Evolutionary conservation across 2,329 filamentous ascomycete genomes (phyloP).

Genomic region (Cladosporium sp.): DNA sequence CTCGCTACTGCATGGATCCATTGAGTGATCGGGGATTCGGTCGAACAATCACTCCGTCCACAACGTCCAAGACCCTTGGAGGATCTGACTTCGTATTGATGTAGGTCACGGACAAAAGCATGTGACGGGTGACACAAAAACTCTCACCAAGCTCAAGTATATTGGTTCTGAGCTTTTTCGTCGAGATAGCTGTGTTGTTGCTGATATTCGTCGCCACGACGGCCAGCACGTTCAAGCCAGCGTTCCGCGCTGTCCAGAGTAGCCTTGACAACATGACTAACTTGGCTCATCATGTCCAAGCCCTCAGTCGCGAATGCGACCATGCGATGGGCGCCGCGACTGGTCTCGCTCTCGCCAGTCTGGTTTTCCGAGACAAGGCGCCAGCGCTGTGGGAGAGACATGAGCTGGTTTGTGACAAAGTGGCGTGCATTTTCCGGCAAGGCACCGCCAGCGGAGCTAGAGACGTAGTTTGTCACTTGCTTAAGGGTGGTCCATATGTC

Average conservation of each 20-base stretch:
- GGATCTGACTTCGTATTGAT: not conserved
- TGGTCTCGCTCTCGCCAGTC: conserved; percentile 45
- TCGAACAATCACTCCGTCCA: not conserved
- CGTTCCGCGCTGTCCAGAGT: conserved; percentile 88
- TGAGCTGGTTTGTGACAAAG: conserved; percentile 80
- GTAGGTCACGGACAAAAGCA: not conserved
- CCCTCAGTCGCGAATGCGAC: conserved; percentile 86
- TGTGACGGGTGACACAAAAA: not conserved
- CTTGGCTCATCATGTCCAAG: conserved; percentile 90
- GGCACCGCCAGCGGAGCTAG: conserved; percentile 85
- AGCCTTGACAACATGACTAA: conserved; percentile 81
- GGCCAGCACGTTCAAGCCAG: conserved; percentile 67
- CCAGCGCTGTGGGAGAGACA: conserved; percentile 81
- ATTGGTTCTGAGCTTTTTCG: conserved; percentile 12
- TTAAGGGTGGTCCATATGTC: conserved; percentile 61
- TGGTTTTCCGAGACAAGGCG: conserved; percentile 60
- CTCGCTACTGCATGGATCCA: not conserved
- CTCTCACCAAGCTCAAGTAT: conserved; percentile 4
- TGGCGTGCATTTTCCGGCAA: conserved; percentile 83
- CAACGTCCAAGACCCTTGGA: not conserved
- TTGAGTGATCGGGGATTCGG: not conserved
- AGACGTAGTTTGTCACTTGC: conserved; percentile 79
- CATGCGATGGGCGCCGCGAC: conserved; percentile 68
- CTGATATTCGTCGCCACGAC: conserved; percentile 10
- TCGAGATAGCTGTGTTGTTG: conserved; percentile 13